phyloP scores from a whole-genome alignment of 495 filamentous ascomycete species.

The Xylaria longipes region DNA sequence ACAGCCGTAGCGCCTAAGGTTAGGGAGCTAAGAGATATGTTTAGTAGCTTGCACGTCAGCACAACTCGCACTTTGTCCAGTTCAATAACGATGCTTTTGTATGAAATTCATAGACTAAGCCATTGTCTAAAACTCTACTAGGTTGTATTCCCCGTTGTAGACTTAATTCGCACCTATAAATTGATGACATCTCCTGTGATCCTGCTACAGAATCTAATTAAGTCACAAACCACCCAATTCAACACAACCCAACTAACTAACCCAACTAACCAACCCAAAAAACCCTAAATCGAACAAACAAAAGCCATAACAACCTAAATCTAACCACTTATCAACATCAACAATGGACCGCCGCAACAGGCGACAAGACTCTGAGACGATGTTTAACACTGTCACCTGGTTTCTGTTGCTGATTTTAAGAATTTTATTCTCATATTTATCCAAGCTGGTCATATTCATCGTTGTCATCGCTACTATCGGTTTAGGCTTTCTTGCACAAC shows the following conservation, averaged over 20 bases:
- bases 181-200: neutral
- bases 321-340: neutral
- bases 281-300: neutral
- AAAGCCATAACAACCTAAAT: neutral
- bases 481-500: neutral
- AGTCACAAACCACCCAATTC: neutral
- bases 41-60: neutral
- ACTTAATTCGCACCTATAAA: neutral
- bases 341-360: neutral
- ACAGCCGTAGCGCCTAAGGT: neutral
- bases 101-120: neutral
- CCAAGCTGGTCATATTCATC: neutral
- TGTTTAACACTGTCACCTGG: too few species aligned
- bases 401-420: too few species aligned
- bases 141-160: neutral
- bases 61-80: neutral
- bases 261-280: too few species aligned
- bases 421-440: neutral
- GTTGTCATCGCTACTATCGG: neutral
- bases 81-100: neutral
- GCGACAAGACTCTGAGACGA: too few species aligned
- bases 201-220: neutral
- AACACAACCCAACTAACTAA: too few species aligned
- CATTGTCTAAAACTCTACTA: neutral
- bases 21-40: neutral